Conservation (phyloP, 164 flowering plant species). For the Paratinospora sagittata region DNA sequence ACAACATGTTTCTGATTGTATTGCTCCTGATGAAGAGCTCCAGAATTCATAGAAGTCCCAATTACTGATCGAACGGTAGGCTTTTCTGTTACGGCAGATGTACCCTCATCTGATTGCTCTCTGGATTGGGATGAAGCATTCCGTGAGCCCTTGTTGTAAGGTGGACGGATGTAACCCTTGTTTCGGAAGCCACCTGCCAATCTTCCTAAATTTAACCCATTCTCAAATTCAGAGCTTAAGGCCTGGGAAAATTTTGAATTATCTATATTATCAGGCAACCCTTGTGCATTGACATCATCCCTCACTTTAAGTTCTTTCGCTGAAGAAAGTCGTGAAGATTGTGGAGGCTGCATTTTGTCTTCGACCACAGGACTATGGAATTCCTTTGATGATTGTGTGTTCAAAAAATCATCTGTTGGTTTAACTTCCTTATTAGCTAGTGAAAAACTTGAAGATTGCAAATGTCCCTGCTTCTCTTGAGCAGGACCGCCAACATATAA, state of each 20-base stretch:
- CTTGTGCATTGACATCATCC: conserved; percentile 4
- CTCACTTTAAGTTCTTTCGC: conserved; percentile 15
- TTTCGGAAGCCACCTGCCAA: conserved; percentile 72
- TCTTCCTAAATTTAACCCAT: conserved; percentile 38
- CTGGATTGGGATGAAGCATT: conserved; percentile 20
- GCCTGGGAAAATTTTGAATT: conserved; percentile 17
- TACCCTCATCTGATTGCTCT: conserved; percentile 19
- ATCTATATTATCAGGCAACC: conserved; percentile 10
- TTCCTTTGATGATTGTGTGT: conserved; percentile 7
- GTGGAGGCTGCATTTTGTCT: background rate
- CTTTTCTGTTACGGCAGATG: conserved; percentile 14
- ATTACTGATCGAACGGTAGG: conserved; percentile 15
- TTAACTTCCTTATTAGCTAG: background rate
- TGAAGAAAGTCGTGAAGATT: background rate
- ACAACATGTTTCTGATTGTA: conserved; percentile 16
- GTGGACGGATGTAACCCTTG: conserved; percentile 47
- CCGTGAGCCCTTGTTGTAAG: conserved; percentile 29
- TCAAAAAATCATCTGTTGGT: background rate
- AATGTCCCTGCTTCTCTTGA: background rate
- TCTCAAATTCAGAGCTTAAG: conserved; percentile 25
- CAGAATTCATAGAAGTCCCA: conserved; percentile 13
- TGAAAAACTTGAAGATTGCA: background rate
- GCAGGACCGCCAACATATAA: background rate
- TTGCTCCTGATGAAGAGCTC: conserved; percentile 13
- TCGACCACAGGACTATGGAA: conserved; percentile 7